These are phyloP conservation scores for Sphagnum contortum DNA, from an alignment of 225 moss, liverwort and hornwort species.

Conservation along the genomic window DNA sequence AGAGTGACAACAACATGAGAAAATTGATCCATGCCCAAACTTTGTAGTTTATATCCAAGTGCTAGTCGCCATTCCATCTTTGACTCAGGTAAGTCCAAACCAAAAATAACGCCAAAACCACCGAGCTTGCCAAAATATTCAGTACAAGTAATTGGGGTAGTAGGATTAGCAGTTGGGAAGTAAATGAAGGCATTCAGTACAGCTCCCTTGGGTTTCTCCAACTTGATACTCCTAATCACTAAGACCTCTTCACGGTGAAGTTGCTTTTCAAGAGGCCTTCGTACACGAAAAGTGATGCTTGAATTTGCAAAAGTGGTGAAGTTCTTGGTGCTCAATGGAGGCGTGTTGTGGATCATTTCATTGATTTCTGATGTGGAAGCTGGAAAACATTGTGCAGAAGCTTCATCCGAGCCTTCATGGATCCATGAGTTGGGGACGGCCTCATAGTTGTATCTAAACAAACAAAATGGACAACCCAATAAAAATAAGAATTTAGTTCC, in stretches of 20 bases:
- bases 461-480: background rate
- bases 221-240: constrained; percentile 6
- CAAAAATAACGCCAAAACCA: background rate
- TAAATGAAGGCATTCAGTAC: constrained; percentile 13
- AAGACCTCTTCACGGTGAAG: constrained; percentile 7
- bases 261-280: constrained; percentile 5
- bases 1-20: constrained; percentile 23
- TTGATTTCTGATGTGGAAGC: background rate
- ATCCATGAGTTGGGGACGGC: constrained; percentile 12
- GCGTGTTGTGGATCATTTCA: constrained; percentile 7
- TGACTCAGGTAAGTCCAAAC: constrained; percentile 1
- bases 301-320: background rate
- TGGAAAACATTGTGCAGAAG: constrained; percentile 10
- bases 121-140: constrained; percentile 11
- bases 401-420: constrained; percentile 6
- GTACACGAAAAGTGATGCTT: constrained; percentile 10
- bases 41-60: constrained; percentile 5
- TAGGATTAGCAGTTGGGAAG: constrained; percentile 2
- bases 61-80: constrained; percentile 14
- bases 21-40: background rate
- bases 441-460: constrained; percentile 12
- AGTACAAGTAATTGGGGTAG: background rate
- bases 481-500: background rate
- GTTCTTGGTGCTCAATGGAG: background rate
- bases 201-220: accelerated